Base-by-base conservation (phyloP, 164 flowering plant genomes). In the Chloranthus sessilifolius region DNA sequence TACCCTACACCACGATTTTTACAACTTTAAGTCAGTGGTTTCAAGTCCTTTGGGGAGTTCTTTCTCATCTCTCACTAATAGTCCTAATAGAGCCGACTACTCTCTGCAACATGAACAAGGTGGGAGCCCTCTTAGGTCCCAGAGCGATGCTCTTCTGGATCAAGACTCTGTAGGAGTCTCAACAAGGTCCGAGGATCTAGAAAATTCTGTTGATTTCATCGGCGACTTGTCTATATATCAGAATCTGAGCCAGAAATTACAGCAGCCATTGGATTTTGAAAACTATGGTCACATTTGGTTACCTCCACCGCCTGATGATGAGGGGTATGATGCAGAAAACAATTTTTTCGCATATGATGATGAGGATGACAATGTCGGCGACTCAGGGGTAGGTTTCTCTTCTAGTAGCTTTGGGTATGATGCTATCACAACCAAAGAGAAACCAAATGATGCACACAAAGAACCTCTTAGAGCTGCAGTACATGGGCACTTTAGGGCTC, bases 281-380 rank as follows among this genome's bases (percentile, higher is more conserved):
- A 70, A 69, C 68, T 80, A 81, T 74, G 78, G 80, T 58, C 74
- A 49, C 26, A 70, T 91, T 53, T 88, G 98, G 98, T 71, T 71
- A 64, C 98, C 98, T 55, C 98, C 96, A 36, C 88, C 86, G 8
- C 83, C 94, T 22, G 82, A 83, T 17, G 77, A 77, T 59, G 85
- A 69, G 58, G 68, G 70, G 52, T 79, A 83, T 55, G 95, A 87
- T 25, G 56, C 40, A 15, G 95, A 81, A 54, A 63, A 59, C 55
- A 74, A 61, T 63, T 78, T 70, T 60, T 81, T 85, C 59, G 41
- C 61, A 27, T 85, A 83, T 59, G 95, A 88, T 45, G 96, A 91
- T 62, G 95, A 88, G 1, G 98, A 88, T 62, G 95, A 88, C 50
- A 79, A 83, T 48, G 48, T 74, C 63, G 95, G 88, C 29, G 83